A percentile compares a stretch with the other conserved stretches of the same genome.
phyloP scores from a whole-genome alignment of 495 filamentous ascomycete species.

The Lineolata rhizophorae region DNA sequence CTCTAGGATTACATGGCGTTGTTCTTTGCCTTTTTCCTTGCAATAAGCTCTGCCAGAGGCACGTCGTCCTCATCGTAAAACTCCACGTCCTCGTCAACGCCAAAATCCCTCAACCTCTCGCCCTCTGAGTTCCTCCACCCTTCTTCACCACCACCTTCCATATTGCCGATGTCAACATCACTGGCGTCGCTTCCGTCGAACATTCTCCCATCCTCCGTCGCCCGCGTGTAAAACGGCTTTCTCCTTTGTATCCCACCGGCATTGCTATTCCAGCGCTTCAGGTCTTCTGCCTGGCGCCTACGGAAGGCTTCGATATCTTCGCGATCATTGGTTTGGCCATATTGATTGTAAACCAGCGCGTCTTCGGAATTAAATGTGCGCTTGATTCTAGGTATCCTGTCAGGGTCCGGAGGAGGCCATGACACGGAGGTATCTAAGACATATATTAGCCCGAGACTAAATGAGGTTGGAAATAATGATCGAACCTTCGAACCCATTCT shows the following conservation, averaged over 20 bases:
- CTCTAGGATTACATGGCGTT: too few species aligned
- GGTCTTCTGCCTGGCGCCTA: conserved; percentile 31
- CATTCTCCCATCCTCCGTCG: conserved; percentile 19
- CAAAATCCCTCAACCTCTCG: conserved; percentile 69
- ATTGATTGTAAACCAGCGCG: conserved; percentile 13
- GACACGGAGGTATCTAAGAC: conserved; percentile 23
- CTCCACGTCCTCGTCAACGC: conserved; percentile 68
- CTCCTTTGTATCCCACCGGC: conserved; percentile 14
- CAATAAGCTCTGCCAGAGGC: conserved; percentile 45
- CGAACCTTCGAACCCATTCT: conserved; percentile 71
- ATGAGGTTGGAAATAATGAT: conserved; percentile 6
- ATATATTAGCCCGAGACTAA: background rate
- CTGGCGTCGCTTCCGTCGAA: conserved; percentile 10
- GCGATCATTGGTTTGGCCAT: conserved; percentile 11
- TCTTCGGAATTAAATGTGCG: conserved; percentile 10
- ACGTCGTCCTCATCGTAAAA: conserved; percentile 53
- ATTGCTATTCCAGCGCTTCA: conserved; percentile 19
- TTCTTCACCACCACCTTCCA: conserved; percentile 26
- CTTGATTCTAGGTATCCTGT: conserved; percentile 36
- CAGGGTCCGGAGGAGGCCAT: conserved; percentile 90
- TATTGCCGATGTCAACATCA: too few species aligned
- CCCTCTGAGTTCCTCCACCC: conserved; percentile 73
- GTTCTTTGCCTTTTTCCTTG: conserved; percentile 3
- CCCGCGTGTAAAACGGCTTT: too few species aligned
- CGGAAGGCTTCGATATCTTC: conserved; percentile 34